These are phyloP conservation scores for Sophora flavescens DNA, from an alignment of 306 rosid species.

Conservation along the genomic window DNA sequence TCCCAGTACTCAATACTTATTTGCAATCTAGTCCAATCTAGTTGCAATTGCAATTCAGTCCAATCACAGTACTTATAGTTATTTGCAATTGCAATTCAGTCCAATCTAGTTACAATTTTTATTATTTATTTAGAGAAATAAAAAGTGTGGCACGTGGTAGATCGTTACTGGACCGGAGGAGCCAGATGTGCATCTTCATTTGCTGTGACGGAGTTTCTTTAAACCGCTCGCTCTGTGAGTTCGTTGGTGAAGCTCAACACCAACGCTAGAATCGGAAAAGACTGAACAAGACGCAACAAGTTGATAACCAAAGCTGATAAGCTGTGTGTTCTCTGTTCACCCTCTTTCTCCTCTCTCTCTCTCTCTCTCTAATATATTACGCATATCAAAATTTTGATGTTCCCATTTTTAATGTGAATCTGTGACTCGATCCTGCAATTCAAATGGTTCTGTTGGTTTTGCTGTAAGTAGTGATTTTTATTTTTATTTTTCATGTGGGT, in stretches of 20 bases:
- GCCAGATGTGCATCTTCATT: background rate
- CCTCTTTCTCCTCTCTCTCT: background rate
- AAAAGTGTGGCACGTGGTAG: background rate
- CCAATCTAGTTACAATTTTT: too few species aligned
- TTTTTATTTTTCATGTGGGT: too few species aligned
- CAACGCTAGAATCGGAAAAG: constrained; percentile 47
- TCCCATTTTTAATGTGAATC: too few species aligned
- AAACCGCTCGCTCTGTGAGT: background rate
- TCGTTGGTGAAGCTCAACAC: background rate
- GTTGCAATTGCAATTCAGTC: too few species aligned
- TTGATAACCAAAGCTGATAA: constrained; percentile 80
- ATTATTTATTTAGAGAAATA: too few species aligned
- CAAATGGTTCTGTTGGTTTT: background rate
- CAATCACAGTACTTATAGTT: too few species aligned
- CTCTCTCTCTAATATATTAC: background rate
- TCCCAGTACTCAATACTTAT: too few species aligned
- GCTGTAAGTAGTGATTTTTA: background rate
- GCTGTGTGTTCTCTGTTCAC: constrained; percentile 55
- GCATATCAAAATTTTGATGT: background rate
- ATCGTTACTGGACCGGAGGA: background rate
- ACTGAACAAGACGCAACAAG: constrained; percentile 53
- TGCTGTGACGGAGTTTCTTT: background rate
- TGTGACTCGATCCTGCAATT: too few species aligned
- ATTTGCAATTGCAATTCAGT: too few species aligned
- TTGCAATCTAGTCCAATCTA: too few species aligned